A percentile compares a stretch with the other conserved stretches of the same genome.
Conservation (phyloP, 108 stramenopile genomes). For the Pseudonitzschia pungens region DNA sequence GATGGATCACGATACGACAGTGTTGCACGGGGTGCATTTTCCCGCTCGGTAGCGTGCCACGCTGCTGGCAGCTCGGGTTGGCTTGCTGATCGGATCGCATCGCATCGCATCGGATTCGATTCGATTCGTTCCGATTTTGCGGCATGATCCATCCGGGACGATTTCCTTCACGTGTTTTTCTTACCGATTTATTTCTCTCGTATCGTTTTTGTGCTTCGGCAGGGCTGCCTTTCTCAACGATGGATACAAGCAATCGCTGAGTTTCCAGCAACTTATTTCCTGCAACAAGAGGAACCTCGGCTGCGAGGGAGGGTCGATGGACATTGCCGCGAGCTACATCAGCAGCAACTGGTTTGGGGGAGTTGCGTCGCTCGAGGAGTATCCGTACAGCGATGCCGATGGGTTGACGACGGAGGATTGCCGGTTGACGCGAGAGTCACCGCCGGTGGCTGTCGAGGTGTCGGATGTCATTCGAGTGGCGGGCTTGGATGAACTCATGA, state of each 20-base stretch:
- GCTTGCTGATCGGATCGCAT: too few relatives aligned
- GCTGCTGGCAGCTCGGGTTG: too few relatives aligned
- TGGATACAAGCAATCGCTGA: slow-evolving; percentile 43
- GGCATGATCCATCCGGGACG: too few relatives aligned
- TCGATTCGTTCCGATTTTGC: background rate
- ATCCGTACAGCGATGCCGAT: slow-evolving; percentile 47
- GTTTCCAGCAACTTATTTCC: slow-evolving; percentile 77
- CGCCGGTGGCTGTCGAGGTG: slow-evolving; percentile 26
- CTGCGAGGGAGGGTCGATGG: slow-evolving; percentile 82
- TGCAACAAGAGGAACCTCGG: slow-evolving; percentile 73
- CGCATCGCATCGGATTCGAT: too few relatives aligned
- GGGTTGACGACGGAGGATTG: slow-evolving; percentile 39
- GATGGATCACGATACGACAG: too few relatives aligned
- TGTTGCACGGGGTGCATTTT: too few relatives aligned
- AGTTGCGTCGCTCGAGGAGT: slow-evolving; percentile 31
- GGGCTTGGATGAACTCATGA: slow-evolving; percentile 25
- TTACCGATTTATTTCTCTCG: background rate
- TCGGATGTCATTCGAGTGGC: slow-evolving; percentile 32
- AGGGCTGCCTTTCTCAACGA: slow-evolving; percentile 36
- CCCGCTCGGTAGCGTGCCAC: too few relatives aligned
- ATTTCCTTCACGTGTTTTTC: background rate
- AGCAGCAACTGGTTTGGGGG: slow-evolving; percentile 37
- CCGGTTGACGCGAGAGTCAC: slow-evolving; percentile 9
- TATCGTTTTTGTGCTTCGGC: background rate
- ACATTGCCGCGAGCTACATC: slow-evolving; percentile 58